A percentile compares a stretch with the other conserved stretches of the same genome.
Conservation (phyloP, 495 filamentous ascomycete genomes). For the Daldinia childiae region DNA sequence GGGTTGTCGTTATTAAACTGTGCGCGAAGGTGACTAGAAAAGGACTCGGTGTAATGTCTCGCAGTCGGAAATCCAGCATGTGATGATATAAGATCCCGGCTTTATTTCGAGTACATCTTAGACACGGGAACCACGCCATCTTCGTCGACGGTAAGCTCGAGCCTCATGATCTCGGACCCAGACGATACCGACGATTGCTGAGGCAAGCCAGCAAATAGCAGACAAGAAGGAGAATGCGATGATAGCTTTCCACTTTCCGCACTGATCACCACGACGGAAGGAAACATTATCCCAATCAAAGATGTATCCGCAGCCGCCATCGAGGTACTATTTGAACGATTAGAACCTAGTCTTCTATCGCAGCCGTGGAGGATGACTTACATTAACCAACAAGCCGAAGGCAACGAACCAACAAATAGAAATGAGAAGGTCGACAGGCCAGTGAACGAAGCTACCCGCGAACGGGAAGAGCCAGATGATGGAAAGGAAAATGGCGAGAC, state of each 20-base stretch:
- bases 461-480: conserved; percentile 62
- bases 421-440: conserved; percentile 65
- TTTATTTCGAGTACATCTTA: conserved; percentile 35
- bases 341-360: conserved; percentile 7
- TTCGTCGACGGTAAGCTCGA: conserved; percentile 48
- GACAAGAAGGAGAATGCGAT: conserved; percentile 74
- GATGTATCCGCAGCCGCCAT: conserved; percentile 69
- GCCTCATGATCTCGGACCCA: conserved; percentile 53
- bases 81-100: background rate
- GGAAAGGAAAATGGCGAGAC: conserved; percentile 56
- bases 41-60: background rate
- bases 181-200: conserved; percentile 61
- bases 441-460: conserved; percentile 55
- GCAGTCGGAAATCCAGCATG: background rate
- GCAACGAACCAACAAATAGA: conserved; percentile 70
- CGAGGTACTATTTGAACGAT: conserved; percentile 40
- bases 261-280: conserved; percentile 72
- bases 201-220: conserved; percentile 73
- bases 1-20: background rate
- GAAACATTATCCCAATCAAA: conserved; percentile 91
- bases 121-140: conserved; percentile 54
- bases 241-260: conserved; percentile 70
- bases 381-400: conserved; percentile 70
- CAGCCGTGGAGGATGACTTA: conserved; percentile 32
- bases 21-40: background rate